phyloP scores from a whole-genome alignment of 768 basidiomycete genomes.

The Lactarius quietus region DNA sequence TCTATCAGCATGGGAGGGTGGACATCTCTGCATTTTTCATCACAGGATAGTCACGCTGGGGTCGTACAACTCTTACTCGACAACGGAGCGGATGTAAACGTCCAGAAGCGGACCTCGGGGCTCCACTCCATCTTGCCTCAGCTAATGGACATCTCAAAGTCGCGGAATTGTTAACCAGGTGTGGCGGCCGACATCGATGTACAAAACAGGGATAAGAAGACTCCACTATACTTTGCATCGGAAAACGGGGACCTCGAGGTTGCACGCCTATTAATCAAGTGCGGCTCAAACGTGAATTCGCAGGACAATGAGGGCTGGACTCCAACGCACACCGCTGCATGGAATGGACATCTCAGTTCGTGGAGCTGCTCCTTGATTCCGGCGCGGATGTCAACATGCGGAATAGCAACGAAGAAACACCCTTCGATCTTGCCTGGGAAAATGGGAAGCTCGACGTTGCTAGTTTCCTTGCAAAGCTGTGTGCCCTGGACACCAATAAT shows the following conservation, averaged over 20 bases:
- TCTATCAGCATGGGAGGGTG: not conserved
- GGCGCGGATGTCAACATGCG: not conserved
- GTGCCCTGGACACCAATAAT: not conserved
- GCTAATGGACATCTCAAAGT: not conserved
- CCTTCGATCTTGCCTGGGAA: not conserved
- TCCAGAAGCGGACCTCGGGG: not conserved
- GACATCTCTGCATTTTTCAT: not conserved
- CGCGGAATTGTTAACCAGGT: not conserved
- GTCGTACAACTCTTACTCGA: not conserved
- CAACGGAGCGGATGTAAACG: not conserved
- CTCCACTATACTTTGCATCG: not conserved
- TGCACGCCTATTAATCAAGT: not conserved
- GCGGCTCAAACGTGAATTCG: not conserved
- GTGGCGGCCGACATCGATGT: not conserved
- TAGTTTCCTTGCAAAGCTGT: not conserved
- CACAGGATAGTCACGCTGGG: not conserved
- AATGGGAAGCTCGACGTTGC: not conserved
- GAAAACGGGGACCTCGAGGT: not conserved
- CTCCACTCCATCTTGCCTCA: slow-evolving; percentile 7
- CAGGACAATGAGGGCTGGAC: not conserved
- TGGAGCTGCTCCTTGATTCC: not conserved
- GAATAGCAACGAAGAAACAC: not conserved
- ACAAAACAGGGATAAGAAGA: not conserved
- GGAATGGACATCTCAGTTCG: not conserved
- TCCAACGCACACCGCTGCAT: not conserved